Base-by-base conservation (phyloP, 228 moss, liverwort and hornwort species). In the Sphagnum fallax region DNA sequence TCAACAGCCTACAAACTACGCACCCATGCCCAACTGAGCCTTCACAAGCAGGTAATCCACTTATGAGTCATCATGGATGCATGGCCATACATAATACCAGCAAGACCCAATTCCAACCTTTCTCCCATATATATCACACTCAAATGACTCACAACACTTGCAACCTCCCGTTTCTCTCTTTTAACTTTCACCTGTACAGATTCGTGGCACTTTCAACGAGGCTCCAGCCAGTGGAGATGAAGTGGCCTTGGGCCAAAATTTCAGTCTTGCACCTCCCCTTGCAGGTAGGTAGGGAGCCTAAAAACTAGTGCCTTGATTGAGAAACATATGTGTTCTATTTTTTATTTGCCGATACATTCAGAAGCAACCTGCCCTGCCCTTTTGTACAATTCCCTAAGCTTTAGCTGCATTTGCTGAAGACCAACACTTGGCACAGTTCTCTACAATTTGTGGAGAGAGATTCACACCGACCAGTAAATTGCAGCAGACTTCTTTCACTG, bases 71-170 rank as follows among this genome's bases (percentile, higher is more conserved):
- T 32, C 32, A 32, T 1, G 32, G 32, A 32, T 32, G 32, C 32
- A 32, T 32, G 32, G 32, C 32, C 32, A 32, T 32, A 32, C 32
- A 32, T 32, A 32, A 78, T 77, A 82, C 80, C 77, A 76, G 80
- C 79, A 77, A 80, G 75, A 86, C 75, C 82, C 79, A 78, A 79
- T 82, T 79, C 79, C 82, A 81, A 73, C 76, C 79, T 10, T 81
- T 32, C 79, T 53, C 13, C 50, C 67, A 68, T 58, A 12, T 74
- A 67, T 53, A 76, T 81, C 79, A 83, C 83, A 83, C 81, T 87
- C 60, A 76, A 81, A 8, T 55, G 55, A 55, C 55, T 55, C 76
- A 74, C 83, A 78, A 83, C 78, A 72, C 81, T 74, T 32, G 32
- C 32, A 32, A 32, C 32, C 32, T 32, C 32, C 32, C 32, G 32